Conservation (phyloP, 2,329 filamentous ascomycete species). For the Penicillium capsulatum region DNA sequence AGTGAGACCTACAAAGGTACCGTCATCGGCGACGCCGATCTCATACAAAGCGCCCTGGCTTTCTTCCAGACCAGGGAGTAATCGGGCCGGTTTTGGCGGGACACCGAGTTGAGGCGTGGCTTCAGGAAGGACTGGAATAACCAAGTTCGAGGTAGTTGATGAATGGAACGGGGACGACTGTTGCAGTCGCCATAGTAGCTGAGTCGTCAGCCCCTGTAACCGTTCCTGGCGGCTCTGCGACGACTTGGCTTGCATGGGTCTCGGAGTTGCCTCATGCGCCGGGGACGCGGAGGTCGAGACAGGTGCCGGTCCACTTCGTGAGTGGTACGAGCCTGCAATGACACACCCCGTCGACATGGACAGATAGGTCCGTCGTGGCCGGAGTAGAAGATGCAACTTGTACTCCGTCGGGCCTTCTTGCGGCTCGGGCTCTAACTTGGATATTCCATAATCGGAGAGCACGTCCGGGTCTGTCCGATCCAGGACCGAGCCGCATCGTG, state of each 20-base stretch:
- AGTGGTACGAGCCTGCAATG: conserved; percentile 51
- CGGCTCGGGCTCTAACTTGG: conserved; percentile 80
- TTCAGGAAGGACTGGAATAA: conserved; percentile 71
- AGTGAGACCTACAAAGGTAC: conserved; percentile 80
- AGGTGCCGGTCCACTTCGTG: conserved; percentile 25
- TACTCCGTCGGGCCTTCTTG: conserved; percentile 95
- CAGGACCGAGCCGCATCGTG: conserved; percentile 35
- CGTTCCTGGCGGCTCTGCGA: conserved; percentile 74
- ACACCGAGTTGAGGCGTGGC: conserved; percentile 55
- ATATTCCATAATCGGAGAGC: conserved; percentile 59
- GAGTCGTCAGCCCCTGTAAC: conserved; percentile 87
- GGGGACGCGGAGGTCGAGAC: conserved; percentile 22
- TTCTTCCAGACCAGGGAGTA: conserved; percentile 76
- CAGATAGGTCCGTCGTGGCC: conserved; percentile 69
- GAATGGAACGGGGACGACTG: conserved; percentile 91
- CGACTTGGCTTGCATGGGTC: conserved; percentile 47
- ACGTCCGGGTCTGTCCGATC: conserved; percentile 39
- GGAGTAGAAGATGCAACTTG: conserved; percentile 83
- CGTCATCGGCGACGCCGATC: conserved; percentile 93
- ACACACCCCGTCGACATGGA: conserved; percentile 63
- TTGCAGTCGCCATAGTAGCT: conserved; percentile 89
- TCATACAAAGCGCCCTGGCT: conserved; percentile 92
- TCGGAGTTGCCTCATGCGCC: conserved; percentile 31
- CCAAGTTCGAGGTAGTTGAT: conserved; percentile 68
- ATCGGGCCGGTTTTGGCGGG: conserved; percentile 50